A percentile compares a stretch with the other conserved stretches of the same genome.
phyloP scores from a whole-genome alignment of 2,329 filamentous ascomycete genomes.

The Penicillium brevicompactum region DNA sequence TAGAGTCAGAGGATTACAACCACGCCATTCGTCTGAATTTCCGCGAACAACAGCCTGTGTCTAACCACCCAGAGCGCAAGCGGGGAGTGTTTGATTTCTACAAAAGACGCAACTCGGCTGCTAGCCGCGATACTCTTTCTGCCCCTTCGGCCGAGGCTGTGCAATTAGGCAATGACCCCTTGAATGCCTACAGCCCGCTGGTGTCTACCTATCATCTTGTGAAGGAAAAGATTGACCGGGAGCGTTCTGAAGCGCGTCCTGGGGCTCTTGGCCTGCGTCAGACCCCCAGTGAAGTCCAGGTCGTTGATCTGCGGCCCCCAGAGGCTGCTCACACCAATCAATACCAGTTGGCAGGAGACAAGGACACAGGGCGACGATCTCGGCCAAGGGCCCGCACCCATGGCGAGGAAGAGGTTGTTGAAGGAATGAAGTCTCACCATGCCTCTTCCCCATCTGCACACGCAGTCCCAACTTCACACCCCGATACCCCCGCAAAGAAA shows the following conservation, averaged over 20 bases:
- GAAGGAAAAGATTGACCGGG: slow-evolving; percentile 88
- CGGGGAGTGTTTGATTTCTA: slow-evolving; percentile 97
- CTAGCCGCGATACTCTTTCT: slow-evolving; percentile 81
- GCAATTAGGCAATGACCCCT: slow-evolving; percentile 77
- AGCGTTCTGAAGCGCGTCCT: slow-evolving; percentile 62
- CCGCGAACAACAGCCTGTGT: slow-evolving; percentile 65
- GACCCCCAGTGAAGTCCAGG: slow-evolving; percentile 59
- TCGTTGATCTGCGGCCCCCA: slow-evolving; percentile 78
- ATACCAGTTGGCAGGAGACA: slow-evolving; percentile 89
- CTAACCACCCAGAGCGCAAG: slow-evolving; percentile 71
- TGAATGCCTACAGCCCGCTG: slow-evolving; percentile 91
- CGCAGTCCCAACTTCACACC: slow-evolving; percentile 56
- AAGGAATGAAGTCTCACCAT: slow-evolving; percentile 69
- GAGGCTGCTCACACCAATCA: slow-evolving; percentile 88
- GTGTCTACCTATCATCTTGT: slow-evolving; percentile 95
- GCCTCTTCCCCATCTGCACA: slow-evolving; percentile 52
- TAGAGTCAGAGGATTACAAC: slow-evolving; percentile 94
- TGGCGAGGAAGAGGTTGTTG: slow-evolving; percentile 85
- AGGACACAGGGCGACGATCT: slow-evolving; percentile 78
- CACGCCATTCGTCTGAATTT: slow-evolving; percentile 73
- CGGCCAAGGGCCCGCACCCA: slow-evolving; percentile 88
- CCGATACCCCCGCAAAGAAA: slow-evolving; percentile 70
- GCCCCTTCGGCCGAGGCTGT: slow-evolving; percentile 85
- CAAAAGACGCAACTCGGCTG: slow-evolving; percentile 81
- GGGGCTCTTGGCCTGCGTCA: slow-evolving; percentile 61